Evolutionary conservation across 306 rosid species (phyloP).

Genomic region (Gillenia trifoliata): DNA sequence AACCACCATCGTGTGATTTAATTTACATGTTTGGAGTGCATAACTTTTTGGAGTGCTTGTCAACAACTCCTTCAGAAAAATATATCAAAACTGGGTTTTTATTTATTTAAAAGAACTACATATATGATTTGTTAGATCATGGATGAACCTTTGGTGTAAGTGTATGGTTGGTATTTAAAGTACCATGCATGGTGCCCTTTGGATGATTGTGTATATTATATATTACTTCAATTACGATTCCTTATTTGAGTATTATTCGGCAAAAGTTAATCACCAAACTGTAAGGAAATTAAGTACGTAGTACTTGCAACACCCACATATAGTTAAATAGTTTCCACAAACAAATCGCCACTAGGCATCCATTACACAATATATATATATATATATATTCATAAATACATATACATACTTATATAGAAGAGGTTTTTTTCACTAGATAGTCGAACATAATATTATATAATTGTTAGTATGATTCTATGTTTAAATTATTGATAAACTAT

Average conservation of each 20-base stretch:
- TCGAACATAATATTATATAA: too few relatives aligned
- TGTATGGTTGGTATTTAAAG: background rate
- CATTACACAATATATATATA: too few relatives aligned
- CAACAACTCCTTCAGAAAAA: background rate
- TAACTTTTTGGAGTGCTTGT: too few relatives aligned
- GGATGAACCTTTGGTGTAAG: background rate
- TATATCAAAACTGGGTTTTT: too few relatives aligned
- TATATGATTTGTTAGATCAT: background rate
- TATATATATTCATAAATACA: too few relatives aligned
- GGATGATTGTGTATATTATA: background rate
- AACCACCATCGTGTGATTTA: too few relatives aligned
- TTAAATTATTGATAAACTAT: too few relatives aligned
- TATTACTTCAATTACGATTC: background rate
- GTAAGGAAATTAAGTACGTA: background rate
- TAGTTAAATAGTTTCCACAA: background rate
- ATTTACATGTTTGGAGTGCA: too few relatives aligned
- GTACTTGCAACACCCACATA: background rate
- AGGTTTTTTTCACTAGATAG: too few relatives aligned
- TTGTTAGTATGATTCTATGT: too few relatives aligned
- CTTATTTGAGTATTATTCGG: background rate
- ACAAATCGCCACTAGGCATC: background rate
- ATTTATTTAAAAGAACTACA: too few relatives aligned
- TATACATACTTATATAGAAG: too few relatives aligned
- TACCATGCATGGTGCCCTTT: background rate
- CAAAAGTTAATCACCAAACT: slow-evolving; percentile 15